phyloP scores from a whole-genome alignment of 495 filamentous ascomycete species.

The Neurospora sp. region DNA sequence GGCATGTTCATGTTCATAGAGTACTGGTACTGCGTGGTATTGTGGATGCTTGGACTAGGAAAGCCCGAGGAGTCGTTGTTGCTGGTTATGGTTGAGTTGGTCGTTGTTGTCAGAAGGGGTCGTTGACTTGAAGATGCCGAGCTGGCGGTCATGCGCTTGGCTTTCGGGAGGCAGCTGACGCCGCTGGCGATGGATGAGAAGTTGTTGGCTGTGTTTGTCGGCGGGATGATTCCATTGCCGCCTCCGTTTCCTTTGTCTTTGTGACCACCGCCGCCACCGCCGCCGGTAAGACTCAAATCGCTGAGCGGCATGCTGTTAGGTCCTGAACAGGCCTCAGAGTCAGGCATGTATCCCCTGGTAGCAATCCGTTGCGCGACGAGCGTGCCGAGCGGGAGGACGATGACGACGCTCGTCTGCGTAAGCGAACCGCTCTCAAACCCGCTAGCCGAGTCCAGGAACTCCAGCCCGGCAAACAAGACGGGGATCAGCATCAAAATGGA shows the following conservation, averaged over 20 bases:
- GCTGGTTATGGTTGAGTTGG: neutral
- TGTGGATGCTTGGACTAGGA: neutral
- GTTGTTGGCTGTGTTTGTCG: neutral
- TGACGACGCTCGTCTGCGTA: slow-evolving; percentile 54
- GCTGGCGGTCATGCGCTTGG: neutral
- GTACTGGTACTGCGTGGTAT: neutral
- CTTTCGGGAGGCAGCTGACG: neutral
- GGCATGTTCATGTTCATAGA: neutral
- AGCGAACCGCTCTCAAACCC: slow-evolving; percentile 49
- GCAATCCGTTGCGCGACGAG: slow-evolving; percentile 56
- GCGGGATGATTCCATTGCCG: neutral
- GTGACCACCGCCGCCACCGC: neutral
- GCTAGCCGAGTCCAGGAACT: slow-evolving; percentile 31
- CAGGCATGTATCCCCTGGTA: neutral
- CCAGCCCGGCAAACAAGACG: slow-evolving; percentile 62
- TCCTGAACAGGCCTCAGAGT: neutral
- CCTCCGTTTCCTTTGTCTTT: neutral
- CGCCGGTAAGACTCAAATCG: neutral
- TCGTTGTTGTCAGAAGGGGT: neutral
- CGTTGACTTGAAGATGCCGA: neutral
- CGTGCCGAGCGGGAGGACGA: slow-evolving; percentile 71
- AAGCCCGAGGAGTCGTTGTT: neutral
- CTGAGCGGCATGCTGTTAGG: neutral
- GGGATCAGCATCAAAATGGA: slow-evolving; percentile 55
- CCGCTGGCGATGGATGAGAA: neutral